Evolutionary conservation across 2,329 filamentous ascomycete genomes (phyloP), one percentile per base, ranked within the genome.

Genomic region (Ascochyta viciae-villosae): DNA sequence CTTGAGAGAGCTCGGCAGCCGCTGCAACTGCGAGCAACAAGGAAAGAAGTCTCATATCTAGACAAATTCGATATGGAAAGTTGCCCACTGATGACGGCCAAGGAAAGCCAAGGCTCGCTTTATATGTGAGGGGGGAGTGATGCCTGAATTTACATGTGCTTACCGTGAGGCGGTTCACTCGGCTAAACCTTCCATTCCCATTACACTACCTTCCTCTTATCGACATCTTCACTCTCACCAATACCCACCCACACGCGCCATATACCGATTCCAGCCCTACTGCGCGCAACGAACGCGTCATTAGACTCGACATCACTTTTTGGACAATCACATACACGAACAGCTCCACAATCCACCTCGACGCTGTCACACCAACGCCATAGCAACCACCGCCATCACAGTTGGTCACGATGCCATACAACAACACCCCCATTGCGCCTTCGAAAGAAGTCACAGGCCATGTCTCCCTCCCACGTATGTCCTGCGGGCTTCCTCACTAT

Each of bases 391-490:
- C 3, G 40, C 50, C 37, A 29, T 45, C 37, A 51, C 34, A 37
- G 47, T 24, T 45, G 33, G 43, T 44, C 68, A 73, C 50, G 7
- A 97, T 98, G 93, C 90, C 93, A 24, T 93, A 95, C 81, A 96
- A 96, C 78, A 94, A 91, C 64, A 87, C 88, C 3, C 89, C 91
- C 16, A 95, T 95, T 53, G 85, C 89, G 63, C 90, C 90, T 35
- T 82, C 89, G 13, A 88, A 91, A 73, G 92, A 96, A 77, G 85
- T 91, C 41, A 96, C 90, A 2, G 94, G 94, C 64, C 88, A 92
- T 63, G 90, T 90, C 22, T 89, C 91, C 64, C 85, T 98, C 29
- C 94, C 94, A 8, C 82, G 94, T 96, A 81, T 77, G 90, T 81
- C 41, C 4, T 19, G 19, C 40, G 3, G 26, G 22, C 38, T 23